Evolutionary conservation across 352 stramenopile genomes (phyloP), one percentile per base, ranked within the genome.

Genomic region (Pythium myriotylum): DNA sequence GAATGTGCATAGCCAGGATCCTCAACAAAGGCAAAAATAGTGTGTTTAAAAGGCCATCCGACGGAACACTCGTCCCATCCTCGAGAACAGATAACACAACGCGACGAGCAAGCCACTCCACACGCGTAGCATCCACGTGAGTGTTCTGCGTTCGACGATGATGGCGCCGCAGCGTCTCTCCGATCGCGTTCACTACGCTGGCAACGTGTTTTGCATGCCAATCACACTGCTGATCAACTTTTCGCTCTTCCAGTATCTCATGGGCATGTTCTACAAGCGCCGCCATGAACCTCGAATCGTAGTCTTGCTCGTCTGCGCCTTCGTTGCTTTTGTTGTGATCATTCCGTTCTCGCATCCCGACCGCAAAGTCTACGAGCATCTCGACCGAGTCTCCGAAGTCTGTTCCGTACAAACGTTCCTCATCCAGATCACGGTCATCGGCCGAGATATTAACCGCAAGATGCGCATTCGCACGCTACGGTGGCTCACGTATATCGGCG

Each of bases 161-260:
- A n/a, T n/a, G n/a, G n/a, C n/a, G n/a, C n/a, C n/a, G n/a, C n/a
- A n/a, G n/a, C n/a, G n/a, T n/a, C n/a, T n/a, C n/a, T n/a, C n/a
- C n/a, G n/a, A n/a, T n/a, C n/a, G n/a, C n/a, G n/a, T n/a, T n/a
- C n/a, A n/a, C n/a, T n/a, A n/a, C n/a, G n/a, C n/a, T n/a, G n/a
- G n/a, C n/a, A n/a, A n/a, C n/a, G n/a, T n/a, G n/a, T 6, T 42
- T 12, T 50, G 20, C 47, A 47, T 77, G 27, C 76, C 76, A 13
- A 17, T 81, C 10, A 58, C 69, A 41, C 60, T 84, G 27, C 23
- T 84, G 16, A 59, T 80, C 23, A 80, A 78, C 65, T 81, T 70
- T 40, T 61, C 73, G 10, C 49, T 81, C n/a, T 59, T 82, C 27
- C 56, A 76, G 47, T 83, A 83, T 46, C 66, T 83, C 17, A 2